Base-by-base conservation (phyloP, 1,284 basidiomycete genomes). In the Kalmanozyma brasiliensis region DNA sequence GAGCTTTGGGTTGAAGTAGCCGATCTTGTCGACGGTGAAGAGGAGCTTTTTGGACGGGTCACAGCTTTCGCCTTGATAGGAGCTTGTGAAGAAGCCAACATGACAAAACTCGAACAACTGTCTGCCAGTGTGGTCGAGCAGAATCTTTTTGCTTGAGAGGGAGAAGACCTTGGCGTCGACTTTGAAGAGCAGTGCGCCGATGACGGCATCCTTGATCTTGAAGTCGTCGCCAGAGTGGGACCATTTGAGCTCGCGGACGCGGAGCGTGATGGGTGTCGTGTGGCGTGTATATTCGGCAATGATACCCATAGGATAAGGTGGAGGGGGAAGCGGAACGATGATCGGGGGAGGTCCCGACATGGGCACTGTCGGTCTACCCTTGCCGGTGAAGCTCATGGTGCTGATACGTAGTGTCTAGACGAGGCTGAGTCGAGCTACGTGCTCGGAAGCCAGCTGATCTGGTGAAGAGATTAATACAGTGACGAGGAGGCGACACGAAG, bases 141-240 rank as follows among this genome's bases (percentile, higher is more conserved):
- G 14, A 8, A 42, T 46, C 48, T 71, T 75, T 10, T 29, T 37
- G 4, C n/a, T 30, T 32, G 38, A 43, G 22, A 70, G 24, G 8
- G 66, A 70, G 24, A 75, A 63, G 1, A 45, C 37, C 33, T 59
- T 60, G 13, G 58, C 70, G 1, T 59, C 32, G 8, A 75, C 55
- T 8, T 63, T 17, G 33, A 75, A 73, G 22, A 67, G 30, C 9
- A 24, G 30, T 8, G 42, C 29, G n/a, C 33, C 22, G 4, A 49
- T 60, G 13, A 66, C 40, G 20, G 62, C 71, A 23, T 73, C 73
- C 37, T 75, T 75, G 48, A 75, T 38, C 8, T 29, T 30, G 38
- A 73, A 73, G 35, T 73, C 68, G 52, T 73, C 73, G 23, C 55
- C 62, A 8, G 34, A 5, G 24, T 58, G 53, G 11, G 58, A 44